Percentiles rank a stretch among this genome's conserved stretches.
Evolutionary conservation across 257 asterid genomes (phyloP).

Genomic region (Scutellaria baicalensis): DNA sequence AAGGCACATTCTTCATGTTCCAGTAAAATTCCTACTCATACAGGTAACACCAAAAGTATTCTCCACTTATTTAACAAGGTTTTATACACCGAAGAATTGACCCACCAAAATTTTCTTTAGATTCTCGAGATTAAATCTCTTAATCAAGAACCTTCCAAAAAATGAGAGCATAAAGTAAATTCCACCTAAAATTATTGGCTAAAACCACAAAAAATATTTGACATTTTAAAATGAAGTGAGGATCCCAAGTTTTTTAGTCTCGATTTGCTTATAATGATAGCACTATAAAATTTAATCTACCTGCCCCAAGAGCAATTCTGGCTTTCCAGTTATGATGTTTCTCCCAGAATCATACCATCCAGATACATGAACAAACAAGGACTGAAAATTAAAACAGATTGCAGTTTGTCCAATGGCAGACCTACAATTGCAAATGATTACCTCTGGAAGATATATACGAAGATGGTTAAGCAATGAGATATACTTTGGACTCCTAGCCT

Average conservation of each 20-base stretch:
- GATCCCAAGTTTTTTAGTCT: constrained; percentile 2
- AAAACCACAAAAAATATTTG: not conserved
- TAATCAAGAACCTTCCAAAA: not conserved
- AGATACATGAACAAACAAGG: constrained; percentile 7
- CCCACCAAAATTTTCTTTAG: not conserved
- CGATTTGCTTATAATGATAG: not conserved
- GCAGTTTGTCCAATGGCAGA: not conserved
- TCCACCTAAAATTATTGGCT: not conserved
- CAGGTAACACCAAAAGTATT: not conserved
- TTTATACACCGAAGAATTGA: not conserved
- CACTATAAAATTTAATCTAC: not conserved
- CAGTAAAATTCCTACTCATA: constrained; percentile 3
- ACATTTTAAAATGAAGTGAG: not conserved
- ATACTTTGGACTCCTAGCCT: constrained; percentile 93
- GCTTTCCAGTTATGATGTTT: not conserved
- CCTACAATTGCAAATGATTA: constrained; percentile 20
- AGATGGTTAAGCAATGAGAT: constrained; percentile 96
- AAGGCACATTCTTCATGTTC: not conserved
- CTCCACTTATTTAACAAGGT: not conserved
- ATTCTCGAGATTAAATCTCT: not conserved
- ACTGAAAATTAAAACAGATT: constrained; percentile 2
- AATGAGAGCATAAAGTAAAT: not conserved
- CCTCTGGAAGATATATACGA: constrained; percentile 98
- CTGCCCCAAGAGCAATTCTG: not conserved
- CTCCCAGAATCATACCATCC: not conserved